Percentiles rank a stretch among this genome's conserved stretches.
phyloP scores from a whole-genome alignment of 2,329 filamentous ascomycete genomes.

The Cercospora zeina region DNA sequence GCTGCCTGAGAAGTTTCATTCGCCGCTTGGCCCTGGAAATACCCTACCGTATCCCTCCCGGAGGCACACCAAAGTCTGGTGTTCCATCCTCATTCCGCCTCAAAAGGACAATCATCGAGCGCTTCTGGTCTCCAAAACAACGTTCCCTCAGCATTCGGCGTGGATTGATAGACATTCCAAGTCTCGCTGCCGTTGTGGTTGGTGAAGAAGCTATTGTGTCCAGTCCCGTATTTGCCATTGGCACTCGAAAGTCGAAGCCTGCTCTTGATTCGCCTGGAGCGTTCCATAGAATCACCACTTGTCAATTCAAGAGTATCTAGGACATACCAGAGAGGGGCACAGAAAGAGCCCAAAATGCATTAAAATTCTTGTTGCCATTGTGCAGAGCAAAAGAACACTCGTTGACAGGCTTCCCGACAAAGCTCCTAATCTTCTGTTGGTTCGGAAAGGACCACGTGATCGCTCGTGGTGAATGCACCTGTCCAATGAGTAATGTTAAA shows the following conservation, averaged over 20 bases:
- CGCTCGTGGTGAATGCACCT: conserved; percentile 49
- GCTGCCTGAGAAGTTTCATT: not conserved
- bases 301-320: conserved; percentile 58
- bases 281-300: conserved; percentile 51
- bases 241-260: conserved; percentile 55
- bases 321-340: conserved; percentile 58
- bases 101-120: conserved; percentile 56
- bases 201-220: conserved; percentile 53
- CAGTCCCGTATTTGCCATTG: conserved; percentile 53
- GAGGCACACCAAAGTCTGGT: conserved; percentile 53
- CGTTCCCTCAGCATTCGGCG: conserved; percentile 50
- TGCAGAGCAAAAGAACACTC: conserved; percentile 59
- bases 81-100: conserved; percentile 54
- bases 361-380: conserved; percentile 54
- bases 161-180: conserved; percentile 60
- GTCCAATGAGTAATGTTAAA: conserved; percentile 47
- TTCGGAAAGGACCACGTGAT: conserved; percentile 52
- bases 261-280: conserved; percentile 55
- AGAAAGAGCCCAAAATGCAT: conserved; percentile 58
- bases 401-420: conserved; percentile 52
- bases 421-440: conserved; percentile 57
- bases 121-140: conserved; percentile 56
- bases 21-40: conserved; percentile 27
- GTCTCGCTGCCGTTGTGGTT: conserved; percentile 57
- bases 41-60: conserved; percentile 34